Evolutionary conservation across 192 early-diverging fungal genomes (phyloP).

Genomic region (Coemansia sp.): DNA sequence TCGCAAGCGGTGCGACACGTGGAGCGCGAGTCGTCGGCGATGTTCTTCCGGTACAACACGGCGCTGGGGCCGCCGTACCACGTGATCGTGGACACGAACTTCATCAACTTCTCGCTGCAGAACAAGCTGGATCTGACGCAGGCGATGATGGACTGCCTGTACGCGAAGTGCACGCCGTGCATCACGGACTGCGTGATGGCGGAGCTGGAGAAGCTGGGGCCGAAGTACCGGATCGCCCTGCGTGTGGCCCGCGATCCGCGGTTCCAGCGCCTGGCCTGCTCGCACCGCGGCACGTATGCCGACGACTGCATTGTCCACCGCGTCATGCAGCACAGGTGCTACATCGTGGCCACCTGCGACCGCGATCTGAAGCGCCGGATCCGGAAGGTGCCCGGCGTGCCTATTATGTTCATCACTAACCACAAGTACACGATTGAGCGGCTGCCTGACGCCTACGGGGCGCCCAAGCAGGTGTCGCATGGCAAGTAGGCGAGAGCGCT

Average conservation of each 20-base stretch:
- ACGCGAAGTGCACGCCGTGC: slow-evolving; percentile 95
- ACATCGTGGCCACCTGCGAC: slow-evolving; percentile 99
- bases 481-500: background rate
- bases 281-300: slow-evolving; percentile 98
- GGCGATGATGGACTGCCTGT: slow-evolving; percentile 99
- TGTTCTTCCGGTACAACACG: slow-evolving; percentile 98
- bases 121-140: slow-evolving; percentile 97
- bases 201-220: slow-evolving; percentile 96
- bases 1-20: slow-evolving; percentile 22
- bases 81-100: slow-evolving; percentile 97
- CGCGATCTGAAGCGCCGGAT: slow-evolving; percentile 93
- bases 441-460: slow-evolving; percentile 72
- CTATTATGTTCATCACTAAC: slow-evolving; percentile 92
- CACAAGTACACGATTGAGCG: slow-evolving; percentile 94
- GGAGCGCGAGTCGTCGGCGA: slow-evolving; percentile 32
- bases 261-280: slow-evolving; percentile 92
- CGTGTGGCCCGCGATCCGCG: slow-evolving; percentile 94
- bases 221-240: slow-evolving; percentile 93
- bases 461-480: slow-evolving; percentile 22
- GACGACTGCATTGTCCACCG: slow-evolving; percentile 97
- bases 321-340: slow-evolving; percentile 92
- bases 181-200: slow-evolving; percentile 99
- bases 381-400: slow-evolving; percentile 93
- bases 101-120: slow-evolving; percentile 99
- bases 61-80: slow-evolving; percentile 95